Base-by-base conservation (phyloP, 1,139 yeast species). In the Yamadazyma atmosphaerica region DNA sequence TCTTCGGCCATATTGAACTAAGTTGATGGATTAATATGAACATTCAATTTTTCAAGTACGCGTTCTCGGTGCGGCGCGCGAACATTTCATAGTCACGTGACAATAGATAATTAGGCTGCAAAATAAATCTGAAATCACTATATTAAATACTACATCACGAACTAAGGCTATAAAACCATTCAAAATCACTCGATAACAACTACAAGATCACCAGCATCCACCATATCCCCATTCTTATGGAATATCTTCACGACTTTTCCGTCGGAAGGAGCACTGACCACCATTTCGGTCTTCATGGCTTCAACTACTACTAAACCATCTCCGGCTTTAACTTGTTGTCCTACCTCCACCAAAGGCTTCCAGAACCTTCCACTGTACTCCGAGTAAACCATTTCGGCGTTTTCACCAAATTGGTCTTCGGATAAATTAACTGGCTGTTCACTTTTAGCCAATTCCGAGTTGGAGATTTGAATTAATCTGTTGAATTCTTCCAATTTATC, bases 251-350 rank as follows among this genome's bases (percentile, higher is more conserved):
- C 65, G 14, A 92, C 92, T 56, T 78, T 86, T 51, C 98, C 98
- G 8, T 66, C 71, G 37, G 63, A 73, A 3, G 95, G 76, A 13
- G 97, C 81, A 42, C 66, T 71, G 31, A 90, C 95, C 36, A 81
- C 78, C 96, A 92, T 89, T 62, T 92, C 98, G 1, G 98, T 92
- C 72, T 92, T 92, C 98, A 92, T 92, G 38, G 98, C 98, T 62
- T 92, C 98, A 42, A 92, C 87, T 38, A 92, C 88, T 46, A 92
- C 77, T 47, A 92, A 71, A 4, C 89, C 89, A 53, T 87, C 92
- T 25, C 90, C 95, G 41, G 68, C 75, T 38, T 69, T 68, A 23
- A 92, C 95, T 15, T 50, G 63, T 50, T 86, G 94, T n/a, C 96
- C 97, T 33, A 77, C 90, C 39, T 73, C 67, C 24, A 85, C 95